Evolutionary conservation across 495 filamentous ascomycete genomes (phyloP), one percentile per base, ranked within the genome.

Genomic region (Penicillium goetzii): DNA sequence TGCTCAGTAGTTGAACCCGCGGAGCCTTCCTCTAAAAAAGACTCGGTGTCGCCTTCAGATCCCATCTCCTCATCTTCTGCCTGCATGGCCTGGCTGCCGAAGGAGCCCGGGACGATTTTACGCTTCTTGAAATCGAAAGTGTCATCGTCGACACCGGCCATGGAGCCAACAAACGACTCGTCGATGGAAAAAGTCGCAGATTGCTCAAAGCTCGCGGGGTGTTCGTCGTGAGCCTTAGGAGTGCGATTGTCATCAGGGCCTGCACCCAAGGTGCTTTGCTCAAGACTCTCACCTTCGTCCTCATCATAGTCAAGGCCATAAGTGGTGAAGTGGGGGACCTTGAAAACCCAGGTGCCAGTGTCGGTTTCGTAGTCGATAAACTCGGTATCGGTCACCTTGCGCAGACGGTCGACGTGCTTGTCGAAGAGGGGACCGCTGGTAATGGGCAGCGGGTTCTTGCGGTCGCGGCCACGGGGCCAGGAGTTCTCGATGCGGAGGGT

Each of bases 261-360:
- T 60, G 78, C 83, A 74, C 85, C 86, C 55, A 87, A 74, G 63
- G 81, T 81, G 76, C 83, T 89, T 68, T 83, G 79, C 58, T 78
- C 78, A 72, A 79, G 75, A 70, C 74, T 80, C 73, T 81, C 73
- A 76, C 72, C 86, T 68, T 87, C 84, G 38, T 92, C 90, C 50
- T 92, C 90, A 47, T 93, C 90, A 65, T 95, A 91, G 64, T 92
- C 89, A 54, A 97, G 81, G n/a, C 89, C 92, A 73, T 99, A 99
- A 10, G 92, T 97, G 17, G 92, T 97, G 76, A 93, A 99, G 76
- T 99, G 95, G 62, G 92, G 87, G 41, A 99, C 95, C 21, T 81
- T 88, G 80, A 99, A 99, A 8, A 85, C 84, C 95, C 95, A 99
- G 26, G 90, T 85, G 56, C 95, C 95, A 33, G 86, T 91, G 21